phyloP scores from a whole-genome alignment of 345 rosid species.

The Lagerstroemia speciosa region DNA sequence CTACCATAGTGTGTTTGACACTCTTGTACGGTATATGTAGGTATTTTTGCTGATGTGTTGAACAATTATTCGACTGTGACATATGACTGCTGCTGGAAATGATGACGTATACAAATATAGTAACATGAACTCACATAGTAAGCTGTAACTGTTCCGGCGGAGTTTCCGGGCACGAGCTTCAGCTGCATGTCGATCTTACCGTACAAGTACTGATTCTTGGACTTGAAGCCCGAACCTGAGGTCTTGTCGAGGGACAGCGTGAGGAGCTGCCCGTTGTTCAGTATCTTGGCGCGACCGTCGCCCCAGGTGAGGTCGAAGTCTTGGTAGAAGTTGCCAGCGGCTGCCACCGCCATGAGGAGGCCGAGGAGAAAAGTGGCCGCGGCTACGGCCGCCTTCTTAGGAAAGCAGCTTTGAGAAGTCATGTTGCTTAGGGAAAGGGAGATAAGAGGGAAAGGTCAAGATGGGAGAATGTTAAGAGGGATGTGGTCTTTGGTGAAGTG shows the following conservation, averaged over 20 bases:
- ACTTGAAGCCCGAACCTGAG: constrained; percentile 67
- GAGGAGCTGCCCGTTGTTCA: constrained; percentile 43
- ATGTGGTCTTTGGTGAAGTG: background rate
- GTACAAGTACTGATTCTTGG: constrained; percentile 41
- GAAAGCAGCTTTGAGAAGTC: background rate
- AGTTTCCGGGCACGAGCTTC: constrained; percentile 71
- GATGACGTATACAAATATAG: too few species aligned
- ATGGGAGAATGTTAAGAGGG: background rate
- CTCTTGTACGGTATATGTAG: too few species aligned
- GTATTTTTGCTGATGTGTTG: too few species aligned
- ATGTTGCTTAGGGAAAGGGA: background rate
- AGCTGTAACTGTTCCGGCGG: constrained; percentile 76
- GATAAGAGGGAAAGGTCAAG: background rate
- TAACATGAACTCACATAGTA: constrained; percentile 49
- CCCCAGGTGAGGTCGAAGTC: constrained; percentile 55
- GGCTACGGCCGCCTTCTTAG: background rate
- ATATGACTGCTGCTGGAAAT: too few species aligned
- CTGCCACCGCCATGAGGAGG: background rate
- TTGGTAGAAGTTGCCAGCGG: constrained; percentile 32
- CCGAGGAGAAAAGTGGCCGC: background rate
- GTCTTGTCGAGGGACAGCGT: constrained; percentile 53
- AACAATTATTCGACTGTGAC: too few species aligned
- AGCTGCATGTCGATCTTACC: constrained; percentile 63
- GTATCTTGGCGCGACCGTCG: constrained; percentile 43
- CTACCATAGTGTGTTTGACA: too few species aligned